These are phyloP conservation scores for Emericellopsis cladophorae DNA, from an alignment of 2,329 filamentous ascomycete genomes.

Conservation along the genomic window DNA sequence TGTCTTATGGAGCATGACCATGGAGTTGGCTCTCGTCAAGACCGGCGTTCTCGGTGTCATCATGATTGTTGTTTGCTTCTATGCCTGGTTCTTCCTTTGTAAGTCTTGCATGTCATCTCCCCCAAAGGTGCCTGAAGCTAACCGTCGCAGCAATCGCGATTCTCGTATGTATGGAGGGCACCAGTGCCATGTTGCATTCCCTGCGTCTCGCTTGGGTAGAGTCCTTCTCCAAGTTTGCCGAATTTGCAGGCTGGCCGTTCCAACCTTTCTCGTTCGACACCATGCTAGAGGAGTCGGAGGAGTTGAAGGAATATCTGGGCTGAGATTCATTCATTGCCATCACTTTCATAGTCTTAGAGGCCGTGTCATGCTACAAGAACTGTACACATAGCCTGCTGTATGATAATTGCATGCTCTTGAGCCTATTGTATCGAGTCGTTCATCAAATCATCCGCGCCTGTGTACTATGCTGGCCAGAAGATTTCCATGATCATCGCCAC, in stretches of 20 bases:
- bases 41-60: conserved; percentile 59
- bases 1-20: conserved; percentile 94
- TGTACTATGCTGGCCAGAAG: background rate
- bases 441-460: background rate
- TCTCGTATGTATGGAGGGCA: conserved; percentile 90
- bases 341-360: conserved; percentile 3
- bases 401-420: background rate
- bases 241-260: conserved; percentile 80
- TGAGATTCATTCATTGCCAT: conserved; percentile 11
- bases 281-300: conserved; percentile 71
- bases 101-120: conserved; percentile 9
- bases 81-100: conserved; percentile 79
- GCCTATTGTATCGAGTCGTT: background rate
- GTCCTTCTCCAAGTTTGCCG: conserved; percentile 94
- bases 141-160: conserved; percentile 35
- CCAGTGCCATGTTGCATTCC: conserved; percentile 88
- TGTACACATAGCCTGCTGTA: background rate
- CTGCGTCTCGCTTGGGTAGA: conserved; percentile 92
- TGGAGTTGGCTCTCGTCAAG: conserved; percentile 60
- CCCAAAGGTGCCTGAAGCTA: conserved; percentile 7
- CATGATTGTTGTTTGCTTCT: conserved; percentile 72
- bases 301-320: conserved; percentile 42
- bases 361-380: background rate
- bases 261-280: conserved; percentile 79
- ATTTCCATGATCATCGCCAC: conserved; percentile 29